Evolutionary conservation across 2,329 filamentous ascomycete species (phyloP), one percentile per base, ranked within the genome.

Genomic region (Penicillium sp.): DNA sequence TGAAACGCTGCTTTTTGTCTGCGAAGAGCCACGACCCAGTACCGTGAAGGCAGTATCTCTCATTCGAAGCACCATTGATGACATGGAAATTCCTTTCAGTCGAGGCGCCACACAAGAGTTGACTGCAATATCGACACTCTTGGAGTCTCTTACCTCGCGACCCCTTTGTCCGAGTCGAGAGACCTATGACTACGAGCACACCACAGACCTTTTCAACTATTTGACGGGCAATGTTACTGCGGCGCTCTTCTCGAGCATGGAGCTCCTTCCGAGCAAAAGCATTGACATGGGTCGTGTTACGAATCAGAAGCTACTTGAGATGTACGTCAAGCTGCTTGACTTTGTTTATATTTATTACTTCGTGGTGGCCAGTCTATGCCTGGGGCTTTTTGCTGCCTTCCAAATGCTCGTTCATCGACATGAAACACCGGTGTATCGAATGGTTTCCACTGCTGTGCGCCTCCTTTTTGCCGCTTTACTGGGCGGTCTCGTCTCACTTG

Each of bases 281-380:
- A 48, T 55, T 12, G 57, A 65, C 38, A 59, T 60, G 5, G 57
- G 51, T 25, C 57, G 57, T 5, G 53, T 66, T 40, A 57, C 59
- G 41, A 65, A 57, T 26, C 57, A 59, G 24, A 58, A 65, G 46
- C 48, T 70, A 9, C 56, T 71, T 18, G 59, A 59, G 38, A 61
- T 65, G 60, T 71, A 71, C 48, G 59, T 71, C 51, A 60, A 64
- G 34, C 52, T 70, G 3, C 53, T 71, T 9, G 62, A 54, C 1
- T 70, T 72, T 52, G 69, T 71, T 9, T 71, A 68, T 49, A 52
- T 69, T 13, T 72, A 70, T 48, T 71, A 66, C 52, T 71, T 72
- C 41, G 42, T 61, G 13, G 66, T 66, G 9, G 66, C 69, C 8
- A 59, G 65, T 18, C 43, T 69, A 18, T 56, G 63, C 4, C 67